A percentile compares a stretch with the other conserved stretches of the same genome.
Evolutionary conservation across 148 eudicot species (phyloP).

Genomic region (Tetragonia tetragonoides): DNA sequence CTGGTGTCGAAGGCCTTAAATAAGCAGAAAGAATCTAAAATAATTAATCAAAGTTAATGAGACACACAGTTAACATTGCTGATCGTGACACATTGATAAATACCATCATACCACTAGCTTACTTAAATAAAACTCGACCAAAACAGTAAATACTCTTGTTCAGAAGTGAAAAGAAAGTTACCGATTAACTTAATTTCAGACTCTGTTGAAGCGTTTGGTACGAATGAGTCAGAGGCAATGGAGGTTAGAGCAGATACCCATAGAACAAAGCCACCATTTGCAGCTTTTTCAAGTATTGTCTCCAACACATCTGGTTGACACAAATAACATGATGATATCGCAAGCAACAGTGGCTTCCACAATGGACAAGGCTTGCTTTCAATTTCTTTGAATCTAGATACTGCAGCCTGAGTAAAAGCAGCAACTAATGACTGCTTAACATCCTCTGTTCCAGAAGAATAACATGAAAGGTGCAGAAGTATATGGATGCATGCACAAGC

Average conservation of each 20-base stretch:
- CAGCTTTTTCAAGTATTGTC: conserved; percentile 47
- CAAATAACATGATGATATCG: conserved; percentile 64
- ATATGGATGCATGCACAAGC: conserved; percentile 59
- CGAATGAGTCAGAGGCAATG: conserved; percentile 40
- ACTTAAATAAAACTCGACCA: not conserved
- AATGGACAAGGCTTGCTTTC: conserved; percentile 44
- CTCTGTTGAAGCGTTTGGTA: conserved; percentile 40
- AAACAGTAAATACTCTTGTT: not conserved
- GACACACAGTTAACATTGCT: not conserved
- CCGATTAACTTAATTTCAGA: conserved; percentile 67
- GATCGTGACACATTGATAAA: not conserved
- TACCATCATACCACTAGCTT: no score
- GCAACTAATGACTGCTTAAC: conserved; percentile 53
- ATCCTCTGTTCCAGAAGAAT: conserved; percentile 43
- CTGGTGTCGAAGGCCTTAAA: not conserved
- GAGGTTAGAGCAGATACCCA: conserved; percentile 54
- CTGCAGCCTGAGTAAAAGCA: conserved; percentile 55
- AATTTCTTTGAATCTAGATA: conserved; percentile 47
- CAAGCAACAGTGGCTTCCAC: conserved; percentile 68
- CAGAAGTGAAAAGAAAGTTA: conserved; percentile 24
- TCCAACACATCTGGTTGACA: conserved; percentile 56
- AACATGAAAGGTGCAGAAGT: conserved; percentile 48
- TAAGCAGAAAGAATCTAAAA: conserved; percentile 3
- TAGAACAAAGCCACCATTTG: conserved; percentile 47
- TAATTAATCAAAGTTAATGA: not conserved